Conservation (phyloP, 2,329 filamentous ascomycete genomes). For the Trichophyton mentagrophytes region DNA sequence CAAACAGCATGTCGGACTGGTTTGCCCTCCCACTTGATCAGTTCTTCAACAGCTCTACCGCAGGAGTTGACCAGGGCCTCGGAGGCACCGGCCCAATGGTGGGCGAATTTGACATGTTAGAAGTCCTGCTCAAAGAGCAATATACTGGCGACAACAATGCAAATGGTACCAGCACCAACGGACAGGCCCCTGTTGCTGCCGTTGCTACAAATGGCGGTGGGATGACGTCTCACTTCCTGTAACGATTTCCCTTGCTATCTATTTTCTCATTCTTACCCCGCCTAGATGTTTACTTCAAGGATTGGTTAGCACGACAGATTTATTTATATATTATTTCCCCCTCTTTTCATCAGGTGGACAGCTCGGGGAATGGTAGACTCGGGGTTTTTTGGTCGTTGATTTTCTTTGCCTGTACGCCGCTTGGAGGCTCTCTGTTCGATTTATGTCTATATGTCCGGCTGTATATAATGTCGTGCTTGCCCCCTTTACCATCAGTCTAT, state of each 20-base stretch:
- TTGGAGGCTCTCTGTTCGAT: neutral
- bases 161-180: neutral
- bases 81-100: conserved; percentile 51
- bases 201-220: conserved; percentile 7
- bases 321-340: neutral
- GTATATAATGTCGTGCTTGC: neutral
- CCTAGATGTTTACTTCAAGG: neutral
- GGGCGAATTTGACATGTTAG: conserved; percentile 40
- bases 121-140: conserved; percentile 34
- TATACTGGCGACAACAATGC: conserved; percentile 22
- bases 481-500: neutral
- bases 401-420: neutral
- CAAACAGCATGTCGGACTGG: conserved; percentile 40
- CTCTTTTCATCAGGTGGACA: neutral
- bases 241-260: conserved; percentile 2
- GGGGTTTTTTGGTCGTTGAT: neutral
- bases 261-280: neutral
- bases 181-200: neutral
- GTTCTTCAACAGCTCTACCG: conserved; percentile 39
- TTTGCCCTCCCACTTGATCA: conserved; percentile 49
- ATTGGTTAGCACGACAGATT: neutral
- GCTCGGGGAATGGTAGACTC: neutral
- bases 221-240: conserved; percentile 11
- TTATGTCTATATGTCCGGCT: neutral
- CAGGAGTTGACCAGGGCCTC: conserved; percentile 39